Base-by-base conservation (phyloP, 2,329 filamentous ascomycete species). In the Phialocephala subalpina region DNA sequence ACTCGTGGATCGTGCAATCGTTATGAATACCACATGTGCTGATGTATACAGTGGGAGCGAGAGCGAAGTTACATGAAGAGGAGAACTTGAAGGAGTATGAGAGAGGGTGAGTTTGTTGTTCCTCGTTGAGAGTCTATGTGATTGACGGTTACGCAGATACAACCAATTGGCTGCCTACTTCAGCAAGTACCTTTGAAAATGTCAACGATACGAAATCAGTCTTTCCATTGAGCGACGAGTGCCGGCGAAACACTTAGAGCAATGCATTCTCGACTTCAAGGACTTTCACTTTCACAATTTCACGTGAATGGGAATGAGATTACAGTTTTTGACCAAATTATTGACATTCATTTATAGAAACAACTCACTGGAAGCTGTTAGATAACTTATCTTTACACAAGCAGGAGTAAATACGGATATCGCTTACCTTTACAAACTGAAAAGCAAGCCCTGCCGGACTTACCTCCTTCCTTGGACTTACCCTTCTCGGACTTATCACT, bases 21-120 rank as follows among this genome's bases (percentile, higher is more conserved):
- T n/a, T 18, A 22, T 2, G 45, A 49, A n/a, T 18, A 5, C 2
- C 9, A 38, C 36, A 77, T 69, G 0, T 45, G 16, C 45, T 60
- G 42, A 64, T n/a, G 83, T 68, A 83, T 83, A 27, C 86, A 84
- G 83, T 87, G 85, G 84, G 83, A 2, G 82, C 84, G 0, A 78
- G 84, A 38, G 81, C 83, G 0, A 76, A 86, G 42, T 72, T 86
- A 12, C 74, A 79, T 16, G 76, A 82, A 11, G 78, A 81, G 64
- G 78, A 78, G 35, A 82, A 82, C 63, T 71, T 77, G 68, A 80
- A 78, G 66, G 81, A 84, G 73, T 86, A 79, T 71, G 78, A 80
- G 69, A 78, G 82, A 55, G 84, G 84, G 67, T 84, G 82, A 64
- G 69, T 69, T 42, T n/a, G 9, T 45, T 33, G 18, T 42, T 20